Evolutionary conservation across 2,329 filamentous ascomycete species (phyloP), one percentile per base, ranked within the genome.

Genomic region (Esteya vermicola): DNA sequence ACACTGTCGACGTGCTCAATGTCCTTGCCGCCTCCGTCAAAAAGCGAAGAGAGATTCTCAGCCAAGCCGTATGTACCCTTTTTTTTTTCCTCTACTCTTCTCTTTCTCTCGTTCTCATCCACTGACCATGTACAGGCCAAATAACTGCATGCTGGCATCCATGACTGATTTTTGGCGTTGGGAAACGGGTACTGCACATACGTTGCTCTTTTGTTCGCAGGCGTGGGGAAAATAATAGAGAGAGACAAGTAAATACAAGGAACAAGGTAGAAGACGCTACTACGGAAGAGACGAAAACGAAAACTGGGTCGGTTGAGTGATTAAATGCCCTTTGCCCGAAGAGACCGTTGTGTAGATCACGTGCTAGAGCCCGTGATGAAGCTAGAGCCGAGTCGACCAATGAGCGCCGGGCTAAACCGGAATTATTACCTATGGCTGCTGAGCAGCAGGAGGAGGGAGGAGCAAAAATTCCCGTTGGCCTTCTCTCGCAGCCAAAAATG

Each of bases 1-100:
- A 93, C 51, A 96, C 91, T 4, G 79, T 88, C 51, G 63, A 65
- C 1, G 81, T 89, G 2, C 74, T 96, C 10, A 80, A 81, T 48
- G 68, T 68, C 38, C 72, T 98, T 33, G 89, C 89, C 16, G 71
- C 78, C 39, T 83, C 86, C 22, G 85, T 95, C 40, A 78, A 78
- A 56, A 72, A 80, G 57, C 73, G 85, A 52, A 73, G 83, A 57
- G 71, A 67, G 43, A 48, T 63, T 4, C 46, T n/a, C n/a, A n/a
- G n/a, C n/a, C n/a, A n/a, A n/a, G n/a, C n/a, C n/a, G n/a, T n/a
- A n/a, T n/a, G n/a, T n/a, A n/a, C n/a, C n/a, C n/a, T n/a, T n/a
- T n/a, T n/a, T n/a, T n/a, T n/a, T n/a, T n/a, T n/a, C n/a, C n/a
- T n/a, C n/a, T n/a, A n/a, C n/a, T n/a, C n/a, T n/a, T n/a, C n/a